Percentiles rank a stretch among this genome's conserved stretches.
These are phyloP conservation scores for Beauveria brongniartii DNA, from an alignment of 2,329 filamentous ascomycete species.

Conservation along the genomic window DNA sequence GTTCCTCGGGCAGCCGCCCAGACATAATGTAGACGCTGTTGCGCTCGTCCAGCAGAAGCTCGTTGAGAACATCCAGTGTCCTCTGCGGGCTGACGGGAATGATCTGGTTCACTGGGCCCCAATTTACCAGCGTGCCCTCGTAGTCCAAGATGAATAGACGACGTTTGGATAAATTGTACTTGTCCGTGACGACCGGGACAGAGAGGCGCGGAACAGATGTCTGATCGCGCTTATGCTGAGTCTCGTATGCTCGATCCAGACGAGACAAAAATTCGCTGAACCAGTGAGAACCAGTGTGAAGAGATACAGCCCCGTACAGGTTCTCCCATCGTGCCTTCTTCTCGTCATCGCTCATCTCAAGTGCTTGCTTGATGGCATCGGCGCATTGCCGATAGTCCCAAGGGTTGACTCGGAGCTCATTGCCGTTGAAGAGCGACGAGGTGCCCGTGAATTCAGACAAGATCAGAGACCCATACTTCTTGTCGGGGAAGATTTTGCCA, in stretches of 20 bases:
- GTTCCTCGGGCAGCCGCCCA: slow-evolving; percentile 74
- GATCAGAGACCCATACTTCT: slow-evolving; percentile 83
- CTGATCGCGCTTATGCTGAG: slow-evolving; percentile 78
- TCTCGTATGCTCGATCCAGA: slow-evolving; percentile 68
- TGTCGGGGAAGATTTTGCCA: slow-evolving; percentile 57
- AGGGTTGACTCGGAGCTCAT: slow-evolving; percentile 81
- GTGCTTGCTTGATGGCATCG: slow-evolving; percentile 72
- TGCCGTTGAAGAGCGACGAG: slow-evolving; percentile 71
- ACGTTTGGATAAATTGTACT: slow-evolving; percentile 58
- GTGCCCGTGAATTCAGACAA: slow-evolving; percentile 94
- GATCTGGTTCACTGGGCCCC: slow-evolving; percentile 76
- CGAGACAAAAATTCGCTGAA: slow-evolving; percentile 65
- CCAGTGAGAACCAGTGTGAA: slow-evolving; percentile 82
- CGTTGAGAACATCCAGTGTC: slow-evolving; percentile 73
- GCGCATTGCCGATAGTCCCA: slow-evolving; percentile 91
- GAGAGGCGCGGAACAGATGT: slow-evolving; percentile 81
- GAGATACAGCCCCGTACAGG: slow-evolving; percentile 64
- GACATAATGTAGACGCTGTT: slow-evolving; percentile 96
- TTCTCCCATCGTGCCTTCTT: slow-evolving; percentile 67
- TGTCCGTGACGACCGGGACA: slow-evolving; percentile 51
- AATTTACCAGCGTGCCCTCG: slow-evolving; percentile 83
- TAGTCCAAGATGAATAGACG: slow-evolving; percentile 89
- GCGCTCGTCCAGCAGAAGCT: slow-evolving; percentile 67
- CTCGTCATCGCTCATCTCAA: slow-evolving; percentile 72
- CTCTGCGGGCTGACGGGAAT: slow-evolving; percentile 78